Base-by-base conservation (phyloP, 2,329 filamentous ascomycete species). In the Drechmeria coniospora region DNA sequence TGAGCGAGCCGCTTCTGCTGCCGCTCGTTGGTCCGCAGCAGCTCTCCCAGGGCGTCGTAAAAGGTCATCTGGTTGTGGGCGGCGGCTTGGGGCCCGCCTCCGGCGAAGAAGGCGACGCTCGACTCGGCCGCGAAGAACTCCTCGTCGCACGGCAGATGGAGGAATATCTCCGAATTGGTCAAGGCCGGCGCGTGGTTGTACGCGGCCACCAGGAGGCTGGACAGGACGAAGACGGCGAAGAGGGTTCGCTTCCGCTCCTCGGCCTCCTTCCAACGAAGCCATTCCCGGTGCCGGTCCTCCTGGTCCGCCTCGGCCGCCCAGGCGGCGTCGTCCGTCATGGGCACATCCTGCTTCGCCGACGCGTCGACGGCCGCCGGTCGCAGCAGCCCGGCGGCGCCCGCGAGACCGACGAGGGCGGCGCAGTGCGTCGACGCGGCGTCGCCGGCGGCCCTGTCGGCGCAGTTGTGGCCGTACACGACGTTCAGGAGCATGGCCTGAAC, bases 401-500 rank as follows among this genome's bases (percentile, higher is more conserved):
- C 84, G 28, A 98, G 69, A 48, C 83, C 92, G 29, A 94, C 83
- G 23, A 98, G 60, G 13, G 86, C 82, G 6, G 84, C 81, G 47
- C 82, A 92, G 48, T 95, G 87, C 2, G 81, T 93, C 36, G 79
- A 86, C 1, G 87, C 87, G 44, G 92, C 92, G 47, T 94, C 84
- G 34, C 81, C 83, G 14, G 83, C 79, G 29, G 74, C 77, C 56
- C 92, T 87, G 49, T 95, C 87, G 21, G 81, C 83, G 48, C 84
- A 92, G 40, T 92, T 92, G 51, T 94, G 82, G 10, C 87, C 87
- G 47, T 93, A 95, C 11, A 94, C 80, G 21, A 95, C 81, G 47
- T 93, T 95, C 27, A 98, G 65, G 7, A 95, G 62, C 87, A 95
- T 95, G 1, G 87, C 83, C 53, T 95, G 90, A 11, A 95, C 84